Evolutionary conservation across 805 yeast genomes (phyloP).

Genomic region (Candida xyloterini): DNA sequence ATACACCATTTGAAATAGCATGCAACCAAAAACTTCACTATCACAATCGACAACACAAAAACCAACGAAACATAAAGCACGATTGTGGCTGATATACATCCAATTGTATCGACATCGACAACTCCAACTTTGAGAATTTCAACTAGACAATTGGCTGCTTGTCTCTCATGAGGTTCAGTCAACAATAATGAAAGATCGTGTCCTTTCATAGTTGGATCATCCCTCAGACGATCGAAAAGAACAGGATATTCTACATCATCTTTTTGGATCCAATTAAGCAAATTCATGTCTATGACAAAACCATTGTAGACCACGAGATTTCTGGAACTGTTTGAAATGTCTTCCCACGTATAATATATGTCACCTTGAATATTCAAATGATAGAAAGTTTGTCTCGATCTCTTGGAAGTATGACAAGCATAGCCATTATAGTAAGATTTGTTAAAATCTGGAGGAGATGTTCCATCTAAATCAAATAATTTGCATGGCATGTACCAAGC

Average conservation of each 20-base stretch:
- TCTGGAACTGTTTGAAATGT: slow-evolving; percentile 62
- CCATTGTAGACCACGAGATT: slow-evolving; percentile 89
- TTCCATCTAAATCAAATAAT: slow-evolving; percentile 64
- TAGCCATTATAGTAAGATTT: slow-evolving; percentile 71
- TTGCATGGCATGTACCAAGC: slow-evolving; percentile 99
- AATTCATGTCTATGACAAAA: slow-evolving; percentile 74
- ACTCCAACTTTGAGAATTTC: slow-evolving; percentile 89
- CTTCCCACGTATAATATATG: slow-evolving; percentile 89
- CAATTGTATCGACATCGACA: slow-evolving; percentile 84
- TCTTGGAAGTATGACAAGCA: slow-evolving; percentile 81
- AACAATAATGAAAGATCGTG: slow-evolving; percentile 77
- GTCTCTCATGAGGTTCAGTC: slow-evolving; percentile 61
- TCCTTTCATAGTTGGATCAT: slow-evolving; percentile 58
- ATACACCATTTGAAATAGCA: slow-evolving; percentile 86
- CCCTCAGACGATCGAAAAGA: slow-evolving; percentile 60
- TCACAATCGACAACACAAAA: slow-evolving; percentile 78
- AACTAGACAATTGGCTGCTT: slow-evolving; percentile 74
- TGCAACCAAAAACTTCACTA: slow-evolving; percentile 77
- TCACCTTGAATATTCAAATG: slow-evolving; percentile 59
- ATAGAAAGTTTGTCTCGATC: slow-evolving; percentile 70
- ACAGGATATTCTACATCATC: slow-evolving; percentile 72
- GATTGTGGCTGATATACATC: slow-evolving; percentile 87
- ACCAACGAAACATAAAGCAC: slow-evolving; percentile 79
- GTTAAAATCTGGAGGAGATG: slow-evolving; percentile 62
- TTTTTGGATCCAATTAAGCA: slow-evolving; percentile 70